These are phyloP conservation scores for Penicillium sumatraense DNA, from an alignment of 2,329 filamentous ascomycete genomes.

Conservation along the genomic window DNA sequence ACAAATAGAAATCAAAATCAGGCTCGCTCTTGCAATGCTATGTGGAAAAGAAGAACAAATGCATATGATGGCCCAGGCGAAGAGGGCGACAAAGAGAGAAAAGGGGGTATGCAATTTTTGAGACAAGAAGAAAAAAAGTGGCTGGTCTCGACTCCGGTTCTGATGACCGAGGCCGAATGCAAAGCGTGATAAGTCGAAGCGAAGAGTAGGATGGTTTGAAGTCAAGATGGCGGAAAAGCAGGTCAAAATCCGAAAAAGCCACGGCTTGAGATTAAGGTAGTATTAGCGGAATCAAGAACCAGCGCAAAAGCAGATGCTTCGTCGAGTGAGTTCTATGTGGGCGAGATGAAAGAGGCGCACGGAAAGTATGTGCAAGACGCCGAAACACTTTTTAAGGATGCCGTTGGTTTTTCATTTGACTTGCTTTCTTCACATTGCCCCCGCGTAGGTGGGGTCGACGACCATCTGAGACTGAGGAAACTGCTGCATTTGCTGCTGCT, in stretches of 20 bases:
- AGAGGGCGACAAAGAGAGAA: conserved; percentile 34
- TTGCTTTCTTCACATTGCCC: conserved; percentile 21
- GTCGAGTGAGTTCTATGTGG: conserved; percentile 18
- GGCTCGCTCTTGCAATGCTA: conserved; percentile 54
- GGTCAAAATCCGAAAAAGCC: conserved; percentile 14
- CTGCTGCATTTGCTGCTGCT: conserved; percentile 34
- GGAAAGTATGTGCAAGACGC: conserved; percentile 28
- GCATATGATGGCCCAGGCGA: conserved; percentile 37
- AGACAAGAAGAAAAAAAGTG: conserved; percentile 30
- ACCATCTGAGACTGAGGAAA: conserved; percentile 41
- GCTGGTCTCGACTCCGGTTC: conserved; percentile 26
- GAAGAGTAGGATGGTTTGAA: conserved; percentile 12
- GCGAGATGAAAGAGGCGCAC: conserved; percentile 18
- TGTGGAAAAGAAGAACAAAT: conserved; percentile 42
- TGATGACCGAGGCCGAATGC: conserved; percentile 25
- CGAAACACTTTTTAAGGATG: conserved; percentile 19
- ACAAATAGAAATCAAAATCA: conserved; percentile 33
- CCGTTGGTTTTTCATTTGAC: conserved; percentile 17
- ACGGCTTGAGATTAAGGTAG: conserved; percentile 19
- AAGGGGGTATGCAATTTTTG: conserved; percentile 43
- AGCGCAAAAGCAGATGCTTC: conserved; percentile 21
- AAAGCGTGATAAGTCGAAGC: conserved; percentile 22
- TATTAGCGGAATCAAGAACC: conserved; percentile 15
- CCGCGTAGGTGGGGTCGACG: conserved; percentile 38
- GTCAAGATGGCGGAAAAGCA: conserved; percentile 20